Evolutionary conservation across 257 asterid species (phyloP).

Genomic region (Voacanga thouarsii): DNA sequence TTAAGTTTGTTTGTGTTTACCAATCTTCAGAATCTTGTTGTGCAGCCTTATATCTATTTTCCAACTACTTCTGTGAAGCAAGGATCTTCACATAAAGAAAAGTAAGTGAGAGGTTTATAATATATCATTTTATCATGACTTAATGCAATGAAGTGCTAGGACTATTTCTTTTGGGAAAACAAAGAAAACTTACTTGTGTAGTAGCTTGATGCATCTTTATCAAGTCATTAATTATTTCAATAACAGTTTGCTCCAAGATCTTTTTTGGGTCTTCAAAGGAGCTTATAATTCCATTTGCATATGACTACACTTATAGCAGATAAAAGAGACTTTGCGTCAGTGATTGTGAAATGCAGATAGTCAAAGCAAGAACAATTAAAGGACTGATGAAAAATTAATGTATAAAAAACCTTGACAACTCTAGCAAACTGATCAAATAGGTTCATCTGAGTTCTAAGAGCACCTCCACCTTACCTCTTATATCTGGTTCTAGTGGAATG

Average conservation of each 20-base stretch:
- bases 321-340: constrained; percentile 11
- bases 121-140: constrained; percentile 15
- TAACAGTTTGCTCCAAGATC: constrained; percentile 87
- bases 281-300: constrained; percentile 85
- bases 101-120: neutral
- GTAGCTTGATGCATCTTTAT: constrained; percentile 98
- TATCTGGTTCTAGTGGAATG: constrained; percentile 43
- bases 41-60: constrained; percentile 84
- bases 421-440: constrained; percentile 92
- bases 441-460: constrained; percentile 74
- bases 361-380: constrained; percentile 13
- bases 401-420: constrained; percentile 75
- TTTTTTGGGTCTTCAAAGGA: constrained; percentile 95
- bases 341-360: constrained; percentile 20
- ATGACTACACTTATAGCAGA: constrained; percentile 46
- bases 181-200: constrained; percentile 64
- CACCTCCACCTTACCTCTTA: constrained; percentile 58
- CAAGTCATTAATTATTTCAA: constrained; percentile 89
- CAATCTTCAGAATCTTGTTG: constrained; percentile 93
- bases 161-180: neutral
- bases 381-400: constrained; percentile 11
- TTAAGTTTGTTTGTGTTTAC: constrained; percentile 36
- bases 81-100: constrained; percentile 54
- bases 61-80: constrained; percentile 95
- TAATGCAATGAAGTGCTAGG: neutral